These are phyloP conservation scores for Botrytis porri DNA, from an alignment of 2,329 filamentous ascomycete genomes.

Conservation along the genomic window DNA sequence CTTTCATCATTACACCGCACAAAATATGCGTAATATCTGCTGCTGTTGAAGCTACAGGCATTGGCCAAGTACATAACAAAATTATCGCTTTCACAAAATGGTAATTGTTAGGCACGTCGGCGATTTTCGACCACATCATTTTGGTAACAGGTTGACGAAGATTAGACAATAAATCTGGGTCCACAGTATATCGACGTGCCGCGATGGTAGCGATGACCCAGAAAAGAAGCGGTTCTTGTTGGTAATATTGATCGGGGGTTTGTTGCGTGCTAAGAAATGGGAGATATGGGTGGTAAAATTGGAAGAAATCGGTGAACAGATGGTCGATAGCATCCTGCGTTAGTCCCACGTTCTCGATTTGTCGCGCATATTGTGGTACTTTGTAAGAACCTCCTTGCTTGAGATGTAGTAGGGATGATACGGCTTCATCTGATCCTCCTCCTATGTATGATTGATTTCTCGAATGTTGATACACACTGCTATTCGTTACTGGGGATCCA, in stretches of 20 bases:
- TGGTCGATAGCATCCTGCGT: conserved; percentile 60
- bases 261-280: conserved; percentile 68
- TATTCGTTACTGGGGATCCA: conserved; percentile 58
- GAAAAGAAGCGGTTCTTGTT: conserved; percentile 77
- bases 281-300: conserved; percentile 72
- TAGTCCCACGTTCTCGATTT: conserved; percentile 60
- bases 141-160: conserved; percentile 67
- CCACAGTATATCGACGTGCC: conserved; percentile 64
- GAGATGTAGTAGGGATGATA: conserved; percentile 63
- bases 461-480: conserved; percentile 53
- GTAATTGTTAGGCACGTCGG: conserved; percentile 74
- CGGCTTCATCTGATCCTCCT: conserved; percentile 59
- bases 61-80: conserved; percentile 75
- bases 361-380: conserved; percentile 36
- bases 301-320: conserved; percentile 73
- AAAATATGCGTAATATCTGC: conserved; percentile 76
- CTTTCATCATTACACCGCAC: conserved; percentile 82
- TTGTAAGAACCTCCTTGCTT: conserved; percentile 59
- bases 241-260: conserved; percentile 69
- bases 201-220: conserved; percentile 80
- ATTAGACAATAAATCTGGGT: conserved; percentile 59
- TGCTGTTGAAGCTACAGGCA: conserved; percentile 77
- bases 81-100: conserved; percentile 80
- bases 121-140: conserved; percentile 73
- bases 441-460: conserved; percentile 60